Base-by-base conservation (phyloP, 2,329 filamentous ascomycete genomes). In the Fusarium verrucosum region DNA sequence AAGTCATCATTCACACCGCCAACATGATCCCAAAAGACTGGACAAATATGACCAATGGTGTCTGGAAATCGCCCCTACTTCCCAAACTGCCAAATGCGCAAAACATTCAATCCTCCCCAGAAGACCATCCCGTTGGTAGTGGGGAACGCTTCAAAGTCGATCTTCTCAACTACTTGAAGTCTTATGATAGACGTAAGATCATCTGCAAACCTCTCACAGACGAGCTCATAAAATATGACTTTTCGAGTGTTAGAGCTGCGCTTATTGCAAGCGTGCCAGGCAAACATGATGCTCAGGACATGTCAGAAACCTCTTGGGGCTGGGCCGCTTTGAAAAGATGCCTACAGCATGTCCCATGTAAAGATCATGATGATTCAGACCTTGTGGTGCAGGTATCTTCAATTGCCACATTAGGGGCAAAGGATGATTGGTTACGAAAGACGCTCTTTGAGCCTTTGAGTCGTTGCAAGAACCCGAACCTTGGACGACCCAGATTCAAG, bases 21-120 rank as follows among this genome's bases (percentile, higher is more conserved):
- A 97, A 97, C 69, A 92, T 96, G 89, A 94, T 96, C n/a, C 73
- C 83, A 5, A 87, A 89, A 52, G 93, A 97, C 74, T 97, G 93
- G 93, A 85, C 82, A 2, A 95, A 95, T 68, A 91, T 96, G 90
- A 91, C 89, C 1, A 92, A 97, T 74, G 92, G 87, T 2, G 85
- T 91, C 7, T 97, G 93, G 93, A 82, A 79, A 45, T 94, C 92
- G 0, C 92, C 92, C 1, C 73, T 85, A 2, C 84, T 96, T 1
- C 88, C 90, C 1, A 76, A 85, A 23, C 42, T 33, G 7, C 11
- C 62, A 9, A 22, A 38, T 2, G 44, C 79, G 9, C 10, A 43
- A 7, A 44, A 22, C 5, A 9, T 10, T n/a, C 10, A 49, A 4
- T 35, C 41, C 22, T 53, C 23, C 14, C 45, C 43, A 4, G 41